Percentiles rank a stretch among this genome's conserved stretches.
These are phyloP conservation scores for Pythium brassicae DNA, from an alignment of 352 stramenopile species.

Conservation along the genomic window DNA sequence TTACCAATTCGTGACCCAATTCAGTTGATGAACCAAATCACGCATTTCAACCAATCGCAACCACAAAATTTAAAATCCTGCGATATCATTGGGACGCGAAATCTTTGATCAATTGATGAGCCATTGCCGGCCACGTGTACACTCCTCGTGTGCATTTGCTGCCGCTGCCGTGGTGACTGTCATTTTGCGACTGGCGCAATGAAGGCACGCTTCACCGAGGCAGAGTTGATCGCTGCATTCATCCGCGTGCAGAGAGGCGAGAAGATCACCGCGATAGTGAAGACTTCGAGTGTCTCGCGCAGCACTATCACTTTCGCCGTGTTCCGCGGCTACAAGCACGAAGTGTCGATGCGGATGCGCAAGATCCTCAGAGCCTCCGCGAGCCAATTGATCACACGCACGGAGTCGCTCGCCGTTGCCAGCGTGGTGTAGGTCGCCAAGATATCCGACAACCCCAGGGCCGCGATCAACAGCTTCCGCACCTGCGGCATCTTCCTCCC, in stretches of 20 bases:
- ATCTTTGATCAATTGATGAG: too few relatives aligned
- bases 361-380: neutral
- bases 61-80: too few relatives aligned
- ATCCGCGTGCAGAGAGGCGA: neutral
- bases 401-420: neutral
- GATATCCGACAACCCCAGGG: neutral
- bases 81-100: too few relatives aligned
- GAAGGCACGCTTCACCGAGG: neutral
- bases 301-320: neutral
- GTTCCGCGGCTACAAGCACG: neutral
- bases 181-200: too few relatives aligned
- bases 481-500: neutral
- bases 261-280: neutral
- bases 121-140: too few relatives aligned
- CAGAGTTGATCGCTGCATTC: neutral
- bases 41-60: too few relatives aligned
- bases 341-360: neutral
- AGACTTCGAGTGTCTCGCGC: neutral
- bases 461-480: slow-evolving; percentile 1
- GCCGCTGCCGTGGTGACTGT: too few relatives aligned
- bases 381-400: neutral
- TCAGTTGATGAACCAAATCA: too few relatives aligned
- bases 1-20: too few relatives aligned
- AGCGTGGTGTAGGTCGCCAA: neutral
- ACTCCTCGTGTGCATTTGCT: too few relatives aligned